These are phyloP conservation scores for Gossypium trilobum DNA, from an alignment of 441 rosid species.

Conservation along the genomic window DNA sequence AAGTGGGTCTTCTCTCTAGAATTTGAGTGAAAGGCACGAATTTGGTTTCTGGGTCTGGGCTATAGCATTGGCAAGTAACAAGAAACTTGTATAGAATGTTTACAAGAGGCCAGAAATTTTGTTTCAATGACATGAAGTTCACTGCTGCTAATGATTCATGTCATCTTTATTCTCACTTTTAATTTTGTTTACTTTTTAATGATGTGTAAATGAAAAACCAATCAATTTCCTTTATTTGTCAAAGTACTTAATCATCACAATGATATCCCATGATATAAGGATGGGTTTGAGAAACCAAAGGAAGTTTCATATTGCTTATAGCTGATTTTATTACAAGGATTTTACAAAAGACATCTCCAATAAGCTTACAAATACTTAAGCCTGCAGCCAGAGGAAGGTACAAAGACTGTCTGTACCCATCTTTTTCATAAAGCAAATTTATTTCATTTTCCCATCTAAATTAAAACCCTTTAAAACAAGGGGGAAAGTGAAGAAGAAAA, in stretches of 20 bases:
- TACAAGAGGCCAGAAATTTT: background rate
- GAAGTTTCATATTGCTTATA: background rate
- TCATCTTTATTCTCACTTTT: too few relatives aligned
- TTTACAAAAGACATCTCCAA: background rate
- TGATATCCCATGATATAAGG: background rate
- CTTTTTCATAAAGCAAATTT: background rate
- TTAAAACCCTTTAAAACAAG: background rate
- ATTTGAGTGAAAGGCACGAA: constrained; percentile 8
- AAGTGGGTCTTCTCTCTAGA: background rate
- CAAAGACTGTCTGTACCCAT: background rate
- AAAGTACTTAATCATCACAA: too few relatives aligned
- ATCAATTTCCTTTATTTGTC: too few relatives aligned
- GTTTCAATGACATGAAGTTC: too few relatives aligned
- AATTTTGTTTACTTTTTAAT: too few relatives aligned
- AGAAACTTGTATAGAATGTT: background rate
- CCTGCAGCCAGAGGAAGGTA: background rate
- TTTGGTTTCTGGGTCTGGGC: background rate
- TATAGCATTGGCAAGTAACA: background rate
- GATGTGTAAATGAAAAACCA: too few relatives aligned
- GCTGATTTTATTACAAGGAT: constrained; percentile 16
- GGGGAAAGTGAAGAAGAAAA: background rate
- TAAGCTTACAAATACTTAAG: background rate
- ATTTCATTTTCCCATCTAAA: background rate
- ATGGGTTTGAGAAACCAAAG: background rate
- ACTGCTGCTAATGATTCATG: too few relatives aligned